These are phyloP conservation scores for Falciphora oryzae DNA, from an alignment of 2,329 filamentous ascomycete species.

Conservation along the genomic window DNA sequence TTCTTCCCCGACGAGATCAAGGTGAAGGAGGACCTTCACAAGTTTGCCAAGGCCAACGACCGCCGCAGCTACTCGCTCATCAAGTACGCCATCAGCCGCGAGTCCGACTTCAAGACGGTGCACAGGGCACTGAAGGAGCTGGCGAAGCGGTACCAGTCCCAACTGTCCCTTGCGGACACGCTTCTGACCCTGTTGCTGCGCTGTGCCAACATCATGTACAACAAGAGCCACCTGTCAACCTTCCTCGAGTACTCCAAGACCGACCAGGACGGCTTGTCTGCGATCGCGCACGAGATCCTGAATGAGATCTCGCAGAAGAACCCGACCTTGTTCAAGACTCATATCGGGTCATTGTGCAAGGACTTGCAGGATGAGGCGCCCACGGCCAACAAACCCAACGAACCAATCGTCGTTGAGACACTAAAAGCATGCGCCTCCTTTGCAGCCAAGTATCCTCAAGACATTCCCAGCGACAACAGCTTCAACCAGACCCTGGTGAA, in stretches of 20 bases:
- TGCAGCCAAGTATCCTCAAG: slow-evolving; percentile 75
- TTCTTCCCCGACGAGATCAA: slow-evolving; percentile 71
- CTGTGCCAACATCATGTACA: slow-evolving; percentile 80
- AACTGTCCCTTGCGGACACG: slow-evolving; percentile 56
- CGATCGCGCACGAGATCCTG: slow-evolving; percentile 79
- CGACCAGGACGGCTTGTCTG: slow-evolving; percentile 71
- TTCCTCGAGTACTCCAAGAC: slow-evolving; percentile 85
- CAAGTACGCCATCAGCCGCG: slow-evolving; percentile 74
- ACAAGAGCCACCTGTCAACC: slow-evolving; percentile 84
- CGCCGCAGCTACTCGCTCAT: slow-evolving; percentile 85
- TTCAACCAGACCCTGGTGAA: slow-evolving; percentile 75
- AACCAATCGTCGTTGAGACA: slow-evolving; percentile 74
- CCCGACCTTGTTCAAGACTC: slow-evolving; percentile 85
- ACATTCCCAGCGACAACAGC: slow-evolving; percentile 74
- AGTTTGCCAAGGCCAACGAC: slow-evolving; percentile 87
- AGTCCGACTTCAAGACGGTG: slow-evolving; percentile 89
- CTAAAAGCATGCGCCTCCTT: slow-evolving; percentile 93
- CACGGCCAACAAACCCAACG: slow-evolving; percentile 59
- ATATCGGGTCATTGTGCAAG: slow-evolving; percentile 86
- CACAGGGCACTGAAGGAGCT: slow-evolving; percentile 87
- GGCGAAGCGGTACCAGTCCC: slow-evolving; percentile 69
- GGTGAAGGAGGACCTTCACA: slow-evolving; percentile 72
- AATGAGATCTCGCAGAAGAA: slow-evolving; percentile 88
- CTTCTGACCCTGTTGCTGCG: slow-evolving; percentile 78
- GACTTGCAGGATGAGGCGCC: slow-evolving; percentile 78